Percentiles rank a stretch among this genome's conserved stretches.
These are phyloP conservation scores for Pyrus betulifolia DNA, from an alignment of 306 rosid genomes.

Conservation along the genomic window DNA sequence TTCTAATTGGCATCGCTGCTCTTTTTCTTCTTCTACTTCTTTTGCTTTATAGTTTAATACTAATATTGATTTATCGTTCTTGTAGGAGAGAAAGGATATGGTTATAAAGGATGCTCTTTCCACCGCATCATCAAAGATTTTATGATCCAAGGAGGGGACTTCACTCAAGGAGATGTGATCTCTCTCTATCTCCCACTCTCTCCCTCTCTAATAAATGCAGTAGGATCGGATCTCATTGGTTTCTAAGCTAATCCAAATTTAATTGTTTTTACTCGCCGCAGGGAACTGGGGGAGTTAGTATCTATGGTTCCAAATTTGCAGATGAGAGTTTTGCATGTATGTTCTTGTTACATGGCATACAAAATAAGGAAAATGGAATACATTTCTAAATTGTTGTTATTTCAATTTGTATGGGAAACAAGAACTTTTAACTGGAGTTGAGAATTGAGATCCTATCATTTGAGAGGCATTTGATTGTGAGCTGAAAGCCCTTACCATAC, in stretches of 20 bases:
- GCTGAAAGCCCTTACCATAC: not conserved
- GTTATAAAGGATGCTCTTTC: conserved; percentile 86
- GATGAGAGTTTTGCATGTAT: conserved; percentile 80
- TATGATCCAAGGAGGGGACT: conserved; percentile 99
- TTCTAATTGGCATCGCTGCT: too few species aligned
- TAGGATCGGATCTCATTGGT: not conserved
- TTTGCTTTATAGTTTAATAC: conserved; percentile 7
- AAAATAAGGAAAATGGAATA: not conserved
- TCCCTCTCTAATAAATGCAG: not conserved
- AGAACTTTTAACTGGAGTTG: not conserved
- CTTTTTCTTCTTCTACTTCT: not conserved
- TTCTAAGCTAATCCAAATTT: not conserved
- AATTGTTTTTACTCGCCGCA: conserved; percentile 28
- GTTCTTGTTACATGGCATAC: conserved; percentile 7
- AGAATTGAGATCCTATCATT: not conserved
- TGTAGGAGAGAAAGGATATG: conserved; percentile 92
- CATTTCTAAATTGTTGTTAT: too few species aligned
- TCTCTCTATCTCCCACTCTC: not conserved
- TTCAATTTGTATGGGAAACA: too few species aligned
- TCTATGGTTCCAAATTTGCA: conserved; percentile 68
- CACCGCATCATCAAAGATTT: conserved; percentile 87
- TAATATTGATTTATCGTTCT: conserved; percentile 1
- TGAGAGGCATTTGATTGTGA: not conserved
- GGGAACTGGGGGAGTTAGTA: conserved; percentile 94
- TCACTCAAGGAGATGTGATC: conserved; percentile 73